Evolutionary conservation across 2,329 filamentous ascomycete species (phyloP).

Genomic region (Colletotrichum destructivum): DNA sequence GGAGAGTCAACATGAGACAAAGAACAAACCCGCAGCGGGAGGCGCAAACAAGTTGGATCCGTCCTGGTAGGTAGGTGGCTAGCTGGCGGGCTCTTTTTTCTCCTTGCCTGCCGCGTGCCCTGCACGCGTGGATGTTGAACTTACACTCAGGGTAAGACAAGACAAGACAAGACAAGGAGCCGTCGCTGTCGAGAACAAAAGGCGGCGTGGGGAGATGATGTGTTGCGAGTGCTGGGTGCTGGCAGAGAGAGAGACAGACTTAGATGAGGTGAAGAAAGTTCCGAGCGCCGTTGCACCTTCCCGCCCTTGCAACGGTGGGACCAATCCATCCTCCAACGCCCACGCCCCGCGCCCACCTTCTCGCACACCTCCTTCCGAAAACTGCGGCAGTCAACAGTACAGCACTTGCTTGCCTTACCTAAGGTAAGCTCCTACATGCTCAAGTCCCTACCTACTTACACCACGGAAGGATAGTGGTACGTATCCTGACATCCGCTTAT

Average conservation of each 20-base stretch:
- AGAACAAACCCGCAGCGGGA: too few species aligned
- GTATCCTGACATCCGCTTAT: too few species aligned
- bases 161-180: neutral
- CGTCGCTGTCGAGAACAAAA: too few species aligned
- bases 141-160: neutral
- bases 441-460: neutral
- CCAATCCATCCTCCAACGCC: too few species aligned
- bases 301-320: slow-evolving; percentile 8
- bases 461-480: neutral
- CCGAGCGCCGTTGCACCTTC: slow-evolving; percentile 30
- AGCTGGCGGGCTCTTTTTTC: neutral
- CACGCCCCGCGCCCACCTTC: too few species aligned
- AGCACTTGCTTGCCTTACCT: neutral
- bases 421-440: too few species aligned
- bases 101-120: neutral
- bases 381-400: neutral
- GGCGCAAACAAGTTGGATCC: too few species aligned
- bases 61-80: neutral
- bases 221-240: too few species aligned
- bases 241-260: too few species aligned
- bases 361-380: neutral
- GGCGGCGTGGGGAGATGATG: too few species aligned
- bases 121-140: neutral
- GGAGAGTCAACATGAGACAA: too few species aligned
- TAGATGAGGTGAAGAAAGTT: slow-evolving; percentile 4